Conservation (phyloP, 2,329 filamentous ascomycete genomes). For the Pseudofabraea citricarpa region DNA sequence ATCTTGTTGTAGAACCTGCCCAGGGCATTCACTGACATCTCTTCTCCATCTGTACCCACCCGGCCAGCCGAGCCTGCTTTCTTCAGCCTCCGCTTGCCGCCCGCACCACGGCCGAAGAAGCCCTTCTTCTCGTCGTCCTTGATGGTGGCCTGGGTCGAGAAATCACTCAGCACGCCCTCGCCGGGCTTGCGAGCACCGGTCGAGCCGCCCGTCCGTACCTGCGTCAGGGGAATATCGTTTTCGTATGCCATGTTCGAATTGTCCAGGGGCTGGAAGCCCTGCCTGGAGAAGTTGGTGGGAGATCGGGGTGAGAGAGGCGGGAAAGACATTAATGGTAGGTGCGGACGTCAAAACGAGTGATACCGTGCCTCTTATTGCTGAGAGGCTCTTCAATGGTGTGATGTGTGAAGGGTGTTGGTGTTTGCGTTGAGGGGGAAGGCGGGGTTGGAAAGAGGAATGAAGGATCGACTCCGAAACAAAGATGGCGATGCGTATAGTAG, state of each 20-base stretch:
- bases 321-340: constrained; percentile 11
- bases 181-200: constrained; percentile 47
- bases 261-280: constrained; percentile 22
- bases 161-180: constrained; percentile 27
- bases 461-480: background rate
- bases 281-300: constrained; percentile 18
- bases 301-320: constrained; percentile 21
- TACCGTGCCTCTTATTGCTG: background rate
- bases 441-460: constrained; percentile 4
- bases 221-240: constrained; percentile 48
- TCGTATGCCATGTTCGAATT: constrained; percentile 15
- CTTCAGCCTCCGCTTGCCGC: constrained; percentile 43
- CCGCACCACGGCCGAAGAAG: constrained; percentile 11
- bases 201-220: constrained; percentile 50
- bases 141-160: constrained; percentile 10
- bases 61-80: constrained; percentile 35
- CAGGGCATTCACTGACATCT: constrained; percentile 57
- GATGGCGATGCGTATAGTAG: background rate
- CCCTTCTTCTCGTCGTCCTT: constrained; percentile 23
- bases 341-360: background rate
- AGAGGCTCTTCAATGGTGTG: background rate
- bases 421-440: background rate
- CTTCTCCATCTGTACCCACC: constrained; percentile 43
- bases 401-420: background rate
- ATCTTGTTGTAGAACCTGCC: constrained; percentile 62